These are phyloP conservation scores for Antarctomyces pellizariae DNA, from an alignment of 495 filamentous ascomycete genomes.

Conservation along the genomic window DNA sequence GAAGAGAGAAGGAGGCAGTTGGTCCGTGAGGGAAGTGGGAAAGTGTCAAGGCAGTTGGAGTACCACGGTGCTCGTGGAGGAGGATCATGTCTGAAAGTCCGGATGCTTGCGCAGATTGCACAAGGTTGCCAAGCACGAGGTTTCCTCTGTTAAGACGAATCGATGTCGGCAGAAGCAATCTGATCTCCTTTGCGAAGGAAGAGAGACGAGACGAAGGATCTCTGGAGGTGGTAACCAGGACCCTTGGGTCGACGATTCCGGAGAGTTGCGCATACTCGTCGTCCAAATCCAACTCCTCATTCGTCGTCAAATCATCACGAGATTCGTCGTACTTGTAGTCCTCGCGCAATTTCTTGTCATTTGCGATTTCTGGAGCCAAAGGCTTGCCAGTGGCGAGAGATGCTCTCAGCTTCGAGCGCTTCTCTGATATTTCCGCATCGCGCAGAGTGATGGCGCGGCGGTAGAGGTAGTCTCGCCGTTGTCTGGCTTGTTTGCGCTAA, in stretches of 20 bases:
- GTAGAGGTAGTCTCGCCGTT: conserved; percentile 88
- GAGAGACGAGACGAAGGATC: conserved; percentile 65
- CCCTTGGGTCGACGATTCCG: conserved; percentile 64
- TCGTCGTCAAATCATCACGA: conserved; percentile 27
- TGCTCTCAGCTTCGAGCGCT: conserved; percentile 63
- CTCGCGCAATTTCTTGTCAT: conserved; percentile 64
- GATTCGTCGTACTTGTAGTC: conserved; percentile 92
- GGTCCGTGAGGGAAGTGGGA: conserved; percentile 87
- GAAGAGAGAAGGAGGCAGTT: conserved; percentile 72
- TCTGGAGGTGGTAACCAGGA: conserved; percentile 80
- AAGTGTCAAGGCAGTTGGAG: conserved; percentile 73
- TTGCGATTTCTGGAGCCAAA: conserved; percentile 64
- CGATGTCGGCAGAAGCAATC: conserved; percentile 69
- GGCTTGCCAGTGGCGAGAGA: conserved; percentile 64
- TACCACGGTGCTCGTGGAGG: conserved; percentile 84
- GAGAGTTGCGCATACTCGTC: conserved; percentile 82
- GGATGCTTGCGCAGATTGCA: conserved; percentile 52
- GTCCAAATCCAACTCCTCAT: conserved; percentile 60
- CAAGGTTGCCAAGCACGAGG: conserved; percentile 62
- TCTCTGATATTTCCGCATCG: conserved; percentile 80
- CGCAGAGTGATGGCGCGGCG: conserved; percentile 55
- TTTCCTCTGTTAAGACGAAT: conserved; percentile 87
- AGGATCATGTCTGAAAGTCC: conserved; percentile 69
- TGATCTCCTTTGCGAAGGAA: conserved; percentile 88
- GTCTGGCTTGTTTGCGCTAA: conserved; percentile 49